A percentile compares a stretch with the other conserved stretches of the same genome.
These are phyloP conservation scores for Debaryomyces singareniensis DNA, from an alignment of 1,139 yeast species.

Conservation along the genomic window DNA sequence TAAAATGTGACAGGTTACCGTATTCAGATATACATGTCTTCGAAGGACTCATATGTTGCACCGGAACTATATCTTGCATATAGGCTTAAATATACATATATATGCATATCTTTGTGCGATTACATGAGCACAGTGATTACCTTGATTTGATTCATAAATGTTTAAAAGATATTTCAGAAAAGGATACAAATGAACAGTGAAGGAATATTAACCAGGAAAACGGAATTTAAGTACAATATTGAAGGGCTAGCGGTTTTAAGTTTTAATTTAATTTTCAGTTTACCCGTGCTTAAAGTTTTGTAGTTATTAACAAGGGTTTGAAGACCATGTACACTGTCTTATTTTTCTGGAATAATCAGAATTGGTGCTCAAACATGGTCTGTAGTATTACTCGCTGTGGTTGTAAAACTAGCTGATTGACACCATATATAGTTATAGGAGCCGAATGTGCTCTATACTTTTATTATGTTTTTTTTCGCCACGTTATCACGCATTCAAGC, in stretches of 20 bases:
- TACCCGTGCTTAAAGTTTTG: slow-evolving; percentile 12
- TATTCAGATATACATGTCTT: too few species aligned
- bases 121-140: too few species aligned
- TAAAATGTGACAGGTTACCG: too few species aligned
- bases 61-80: too few species aligned
- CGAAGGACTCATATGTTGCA: too few species aligned
- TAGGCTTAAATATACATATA: too few species aligned
- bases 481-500: slow-evolving; percentile 6
- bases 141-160: too few species aligned
- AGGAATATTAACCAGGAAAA: too few species aligned
- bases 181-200: too few species aligned
- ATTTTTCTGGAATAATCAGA: slow-evolving; percentile 24
- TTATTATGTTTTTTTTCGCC: slow-evolving; percentile 14
- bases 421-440: slow-evolving; percentile 31
- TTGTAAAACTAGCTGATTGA: slow-evolving; percentile 25
- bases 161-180: too few species aligned
- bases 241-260: slow-evolving; percentile 30
- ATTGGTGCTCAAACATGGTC: slow-evolving; percentile 31
- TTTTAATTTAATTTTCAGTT: slow-evolving; percentile 21
- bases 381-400: slow-evolving; percentile 25
- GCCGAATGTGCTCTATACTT: slow-evolving; percentile 35
- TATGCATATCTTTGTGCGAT: too few species aligned
- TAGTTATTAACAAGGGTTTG: slow-evolving; percentile 15
- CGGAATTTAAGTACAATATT: slow-evolving; percentile 10
- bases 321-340: slow-evolving; percentile 17